Evolutionary conservation across 2,329 filamentous ascomycete species (phyloP), one percentile per base, ranked within the genome.

Genomic region (Dactylellina drechsleri): DNA sequence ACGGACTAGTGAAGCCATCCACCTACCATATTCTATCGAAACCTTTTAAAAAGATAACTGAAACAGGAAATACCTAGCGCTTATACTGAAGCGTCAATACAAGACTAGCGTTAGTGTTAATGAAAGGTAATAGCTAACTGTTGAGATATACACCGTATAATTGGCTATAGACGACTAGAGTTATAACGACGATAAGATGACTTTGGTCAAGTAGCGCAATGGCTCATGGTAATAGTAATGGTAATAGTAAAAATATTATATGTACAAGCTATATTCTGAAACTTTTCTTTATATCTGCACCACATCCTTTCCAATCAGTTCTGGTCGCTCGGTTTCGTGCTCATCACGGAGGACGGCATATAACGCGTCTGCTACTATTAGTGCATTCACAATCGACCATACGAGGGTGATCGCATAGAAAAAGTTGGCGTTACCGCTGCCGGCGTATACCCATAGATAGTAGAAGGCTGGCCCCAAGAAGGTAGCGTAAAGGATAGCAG

Each of bases 391-490:
- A 23, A 99, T 82, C 80, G 92, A 96, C 95, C 95, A 99, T 0
- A 99, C 95, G n/a, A 99, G 84, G 0, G 95, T 99, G 79, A 99
- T 98, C 77, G 95, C 95, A 81, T 99, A 99, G 84, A 99, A 99
- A 84, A 99, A 99, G 82, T 99, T 99, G 72, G 95, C 95, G 80
- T 99, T 99, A 28, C 95, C 95, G 67, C 93, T 97, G 58, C 95
- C 95, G 1, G 95, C 95, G 80, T 98, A 99, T 70, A 99, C 94
- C 95, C 95, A 99, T 4, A 99, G 85, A 81, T 99, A 90, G 81
- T 98, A 97, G 81, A 99, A 99, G 0, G 93, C 93, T 0, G 95
- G 95, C 0, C 95, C 95, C 0, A 99, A 86, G 76, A 97, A 90
- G 1, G 90, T 91, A 23, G 92, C 90, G 82, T 99, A 99, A 8